A percentile compares a stretch with the other conserved stretches of the same genome.
These are phyloP conservation scores for Pseudocercospora crystallina DNA, from an alignment of 2,329 filamentous ascomycete species.

Conservation along the genomic window DNA sequence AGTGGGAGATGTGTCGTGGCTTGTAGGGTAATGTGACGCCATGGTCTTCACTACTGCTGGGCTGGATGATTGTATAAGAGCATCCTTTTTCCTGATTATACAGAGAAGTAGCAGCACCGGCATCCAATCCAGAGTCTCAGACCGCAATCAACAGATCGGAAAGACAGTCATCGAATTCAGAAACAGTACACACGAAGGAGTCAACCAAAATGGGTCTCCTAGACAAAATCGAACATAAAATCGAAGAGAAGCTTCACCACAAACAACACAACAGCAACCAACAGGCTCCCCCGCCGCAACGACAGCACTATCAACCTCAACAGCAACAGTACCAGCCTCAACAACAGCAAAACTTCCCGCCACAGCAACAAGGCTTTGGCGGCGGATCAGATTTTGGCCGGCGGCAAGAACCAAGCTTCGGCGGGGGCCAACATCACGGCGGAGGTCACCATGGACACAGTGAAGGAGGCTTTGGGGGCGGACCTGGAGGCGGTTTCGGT, in stretches of 20 bases:
- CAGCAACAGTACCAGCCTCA: slow-evolving; percentile 6
- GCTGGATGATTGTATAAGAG: too few species aligned
- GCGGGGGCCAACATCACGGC: neutral
- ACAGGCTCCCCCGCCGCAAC: too few species aligned
- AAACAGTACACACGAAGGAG: neutral
- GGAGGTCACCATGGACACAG: slow-evolving; percentile 1
- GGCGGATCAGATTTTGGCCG: neutral
- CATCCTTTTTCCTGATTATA: too few species aligned
- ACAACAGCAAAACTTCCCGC: neutral
- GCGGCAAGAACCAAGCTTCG: neutral
- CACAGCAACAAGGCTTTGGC: neutral
- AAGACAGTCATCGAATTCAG: neutral
- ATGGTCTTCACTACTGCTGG: too few species aligned
- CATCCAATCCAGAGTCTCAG: too few species aligned
- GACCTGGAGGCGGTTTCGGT: neutral
- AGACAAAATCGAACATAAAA: slow-evolving; percentile 6
- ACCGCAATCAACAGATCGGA: neutral
- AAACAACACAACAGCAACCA: slow-evolving; percentile 1
- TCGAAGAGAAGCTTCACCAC: slow-evolving; percentile 2
- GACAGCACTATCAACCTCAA: neutral
- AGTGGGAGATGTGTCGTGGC: neutral
- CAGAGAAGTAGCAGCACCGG: too few species aligned
- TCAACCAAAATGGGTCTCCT: neutral
- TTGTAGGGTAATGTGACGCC: neutral
- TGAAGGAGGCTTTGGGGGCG: neutral